Percentiles rank a stretch among this genome's conserved stretches.
Evolutionary conservation across 495 filamentous ascomycete genomes (phyloP).

Genomic region (Lentithecium fluviatile): DNA sequence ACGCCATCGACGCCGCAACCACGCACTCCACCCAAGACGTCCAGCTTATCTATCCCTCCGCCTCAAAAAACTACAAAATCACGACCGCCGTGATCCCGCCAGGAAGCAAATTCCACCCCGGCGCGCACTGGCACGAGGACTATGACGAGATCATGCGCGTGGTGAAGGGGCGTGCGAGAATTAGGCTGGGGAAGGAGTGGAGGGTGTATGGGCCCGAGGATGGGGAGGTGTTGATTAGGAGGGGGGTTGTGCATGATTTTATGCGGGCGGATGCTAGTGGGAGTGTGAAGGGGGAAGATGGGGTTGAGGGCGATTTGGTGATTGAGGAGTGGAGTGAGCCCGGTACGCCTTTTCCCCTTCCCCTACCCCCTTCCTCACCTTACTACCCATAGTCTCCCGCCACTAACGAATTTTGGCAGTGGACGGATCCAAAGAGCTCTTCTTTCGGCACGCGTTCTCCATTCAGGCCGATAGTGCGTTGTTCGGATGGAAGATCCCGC

Average conservation of each 20-base stretch:
- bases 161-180: slow-evolving; percentile 2
- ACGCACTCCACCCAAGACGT: neutral
- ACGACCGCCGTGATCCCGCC: neutral
- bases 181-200: neutral
- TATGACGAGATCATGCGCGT: slow-evolving; percentile 13
- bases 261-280: neutral
- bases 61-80: neutral
- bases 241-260: neutral
- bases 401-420: slow-evolving; percentile 1
- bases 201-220: slow-evolving; percentile 1
- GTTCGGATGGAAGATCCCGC: slow-evolving; percentile 5
- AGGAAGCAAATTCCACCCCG: slow-evolving; percentile 7
- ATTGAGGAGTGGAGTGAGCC: slow-evolving; percentile 7
- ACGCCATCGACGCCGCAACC: neutral
- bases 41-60: neutral
- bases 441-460: slow-evolving; percentile 3
- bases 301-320: slow-evolving; percentile 2
- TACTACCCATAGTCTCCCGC: too few relatives aligned
- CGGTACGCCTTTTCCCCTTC: neutral
- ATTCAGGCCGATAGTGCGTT: neutral
- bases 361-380: neutral
- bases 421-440: slow-evolving; percentile 11
- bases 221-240: neutral
- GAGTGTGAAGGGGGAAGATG: neutral
- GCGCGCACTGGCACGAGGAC: slow-evolving; percentile 15